Evolutionary conservation across 2,329 filamentous ascomycete genomes (phyloP), one percentile per base, ranked within the genome.

Genomic region (Cadophora sp.): DNA sequence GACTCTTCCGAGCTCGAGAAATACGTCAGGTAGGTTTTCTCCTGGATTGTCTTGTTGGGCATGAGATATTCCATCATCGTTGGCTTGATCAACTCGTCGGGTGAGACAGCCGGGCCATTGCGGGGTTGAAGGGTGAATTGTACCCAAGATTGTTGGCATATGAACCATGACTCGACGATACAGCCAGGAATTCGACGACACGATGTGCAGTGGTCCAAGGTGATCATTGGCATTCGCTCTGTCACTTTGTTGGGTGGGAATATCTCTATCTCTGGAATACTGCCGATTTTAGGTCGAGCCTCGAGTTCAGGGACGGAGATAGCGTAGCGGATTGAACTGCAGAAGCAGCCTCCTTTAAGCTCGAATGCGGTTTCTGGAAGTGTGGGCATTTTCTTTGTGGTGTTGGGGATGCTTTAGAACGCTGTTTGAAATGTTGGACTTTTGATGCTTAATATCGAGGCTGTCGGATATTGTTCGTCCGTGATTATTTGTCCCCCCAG

Each of bases 271-370:
- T 64, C 11, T 27, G 30, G 14, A 13, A 18, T 24, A 27, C 33
- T 39, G 60, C 48, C 16, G 20, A 68, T 43, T 1, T 45, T n/a
- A 24, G 69, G 71, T 9, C 74, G 71, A 11, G 69, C 18, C 1
- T 64, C 65, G 55, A 72, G 65, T 1, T 62, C 36, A 11, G 74
- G 74, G 30, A 76, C 65, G 7, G 62, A 68, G 59, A 76, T 71
- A 4, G 70, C 72, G 65, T 77, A 76, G 18, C 68, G 65, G 62
- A 76, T 74, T 41, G 74, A 71, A 50, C 68, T 69, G 68, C 74
- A 77, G 65, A 73, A 75, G 65, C 76, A 76, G 22, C 75, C 74
- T 18, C 75, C 76, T 0, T 63, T 69, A 9, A 77, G 66, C 11
- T 67, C 67, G 30, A 73, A 66, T 11, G 73, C 63, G 0, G 47